phyloP scores from a whole-genome alignment of 805 yeast genomes.

The Myxozyma mucilagina region DNA sequence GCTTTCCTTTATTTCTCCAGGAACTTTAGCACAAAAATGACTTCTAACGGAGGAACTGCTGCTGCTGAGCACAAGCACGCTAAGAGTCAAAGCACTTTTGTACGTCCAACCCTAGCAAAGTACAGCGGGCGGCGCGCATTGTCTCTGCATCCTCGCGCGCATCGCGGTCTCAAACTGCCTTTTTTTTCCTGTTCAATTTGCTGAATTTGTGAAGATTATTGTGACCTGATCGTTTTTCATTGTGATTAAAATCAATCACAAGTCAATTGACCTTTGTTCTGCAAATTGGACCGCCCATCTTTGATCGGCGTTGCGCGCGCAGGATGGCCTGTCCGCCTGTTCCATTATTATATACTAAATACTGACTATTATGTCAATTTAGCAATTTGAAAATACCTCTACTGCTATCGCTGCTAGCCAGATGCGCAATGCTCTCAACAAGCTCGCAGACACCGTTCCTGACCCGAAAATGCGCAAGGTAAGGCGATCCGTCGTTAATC shows the following conservation, averaged over 20 bases:
- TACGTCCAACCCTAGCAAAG: constrained; percentile 42
- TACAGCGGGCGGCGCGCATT: background rate
- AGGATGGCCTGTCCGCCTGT: background rate
- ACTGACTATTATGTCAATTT: background rate
- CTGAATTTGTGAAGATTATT: background rate
- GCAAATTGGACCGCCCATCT: background rate
- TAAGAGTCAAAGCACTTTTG: constrained; percentile 70
- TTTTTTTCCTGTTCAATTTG: background rate
- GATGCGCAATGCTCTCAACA: constrained; percentile 94
- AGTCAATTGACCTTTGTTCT: background rate
- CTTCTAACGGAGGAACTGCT: constrained; percentile 3
- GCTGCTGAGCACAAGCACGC: constrained; percentile 53
- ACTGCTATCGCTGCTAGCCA: constrained; percentile 95
- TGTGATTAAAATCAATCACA: background rate
- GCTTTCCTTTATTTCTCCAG: background rate
- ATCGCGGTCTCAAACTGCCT: background rate
- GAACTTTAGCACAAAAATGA: background rate
- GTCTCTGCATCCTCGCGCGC: background rate
- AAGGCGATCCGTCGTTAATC: background rate
- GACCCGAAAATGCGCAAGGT: constrained; percentile 43
- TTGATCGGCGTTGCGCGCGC: background rate
- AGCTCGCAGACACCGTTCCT: constrained; percentile 76
- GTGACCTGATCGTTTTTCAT: background rate
- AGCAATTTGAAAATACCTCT: constrained; percentile 80
- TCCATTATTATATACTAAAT: background rate